These are phyloP conservation scores for Aspergillus brunneoviolaceus DNA, from an alignment of 2,329 filamentous ascomycete genomes.

Conservation along the genomic window DNA sequence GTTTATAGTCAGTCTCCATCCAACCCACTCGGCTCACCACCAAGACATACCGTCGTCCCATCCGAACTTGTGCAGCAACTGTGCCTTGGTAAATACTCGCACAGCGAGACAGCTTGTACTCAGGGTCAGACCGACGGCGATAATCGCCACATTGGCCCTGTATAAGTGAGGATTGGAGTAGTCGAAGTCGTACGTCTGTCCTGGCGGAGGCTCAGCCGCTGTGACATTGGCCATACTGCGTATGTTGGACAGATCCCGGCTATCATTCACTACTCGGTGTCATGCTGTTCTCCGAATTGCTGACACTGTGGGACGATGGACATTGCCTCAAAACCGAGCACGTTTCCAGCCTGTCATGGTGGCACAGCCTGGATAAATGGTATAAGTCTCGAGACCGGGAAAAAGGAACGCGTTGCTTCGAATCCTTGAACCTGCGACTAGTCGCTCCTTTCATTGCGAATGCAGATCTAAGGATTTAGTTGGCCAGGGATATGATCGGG, in stretches of 20 bases:
- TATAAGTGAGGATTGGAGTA: conserved; percentile 12
- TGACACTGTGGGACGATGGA: neutral
- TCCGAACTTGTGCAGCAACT: conserved; percentile 9
- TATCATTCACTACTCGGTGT: neutral
- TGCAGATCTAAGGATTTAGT: no score
- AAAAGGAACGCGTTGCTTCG: no score
- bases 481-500: no score
- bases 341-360: no score
- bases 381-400: no score
- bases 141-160: conserved; percentile 1
- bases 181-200: conserved; percentile 14
- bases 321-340: neutral
- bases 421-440: no score
- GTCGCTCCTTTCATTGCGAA: no score
- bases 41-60: conserved; percentile 7
- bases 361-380: no score
- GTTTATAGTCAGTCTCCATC: neutral
- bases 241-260: neutral
- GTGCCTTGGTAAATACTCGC: conserved; percentile 13
- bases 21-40: neutral
- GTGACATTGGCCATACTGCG: neutral
- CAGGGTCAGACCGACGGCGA: conserved; percentile 7
- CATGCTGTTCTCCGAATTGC: neutral
- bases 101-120: conserved; percentile 5
- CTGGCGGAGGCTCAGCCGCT: conserved; percentile 1